Conservation (phyloP, 352 stramenopile species). For the Phytophthora sp. region DNA sequence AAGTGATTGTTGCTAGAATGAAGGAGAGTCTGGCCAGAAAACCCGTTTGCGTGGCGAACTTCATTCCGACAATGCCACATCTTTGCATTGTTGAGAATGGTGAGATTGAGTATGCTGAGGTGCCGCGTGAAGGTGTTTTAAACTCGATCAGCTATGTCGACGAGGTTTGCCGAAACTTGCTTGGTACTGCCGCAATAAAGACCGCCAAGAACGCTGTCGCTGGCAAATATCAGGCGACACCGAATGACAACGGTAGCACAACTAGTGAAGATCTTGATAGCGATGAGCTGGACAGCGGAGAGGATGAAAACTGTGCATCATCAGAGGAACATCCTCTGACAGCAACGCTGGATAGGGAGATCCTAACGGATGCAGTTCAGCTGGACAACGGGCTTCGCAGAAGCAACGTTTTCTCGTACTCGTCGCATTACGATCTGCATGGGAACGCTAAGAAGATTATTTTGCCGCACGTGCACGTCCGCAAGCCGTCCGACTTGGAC, state of each 20-base stretch:
- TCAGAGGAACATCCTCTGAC: too few species aligned
- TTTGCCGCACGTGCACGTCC: slow-evolving; percentile 76
- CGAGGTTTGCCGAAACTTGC: too few species aligned
- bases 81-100: slow-evolving; percentile 60
- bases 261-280: slow-evolving; percentile 53
- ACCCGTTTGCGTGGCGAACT: slow-evolving; percentile 65
- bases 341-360: too few species aligned
- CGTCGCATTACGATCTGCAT: slow-evolving; percentile 54
- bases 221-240: slow-evolving; percentile 62
- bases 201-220: slow-evolving; percentile 65
- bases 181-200: too few species aligned
- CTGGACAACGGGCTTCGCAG: too few species aligned
- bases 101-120: slow-evolving; percentile 61
- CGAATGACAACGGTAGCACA: slow-evolving; percentile 53
- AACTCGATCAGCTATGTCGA: slow-evolving; percentile 75
- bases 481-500: slow-evolving; percentile 76
- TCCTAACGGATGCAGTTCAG: too few species aligned
- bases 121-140: slow-evolving; percentile 49
- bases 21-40: slow-evolving; percentile 55
- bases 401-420: slow-evolving; percentile 53
- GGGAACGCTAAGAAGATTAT: slow-evolving; percentile 75
- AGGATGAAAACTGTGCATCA: slow-evolving; percentile 20
- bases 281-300: slow-evolving; percentile 47
- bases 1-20: slow-evolving; percentile 68
- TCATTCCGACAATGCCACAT: slow-evolving; percentile 59